Base-by-base conservation (phyloP, 257 asterid genomes). In the Solanum gandarillasii region DNA sequence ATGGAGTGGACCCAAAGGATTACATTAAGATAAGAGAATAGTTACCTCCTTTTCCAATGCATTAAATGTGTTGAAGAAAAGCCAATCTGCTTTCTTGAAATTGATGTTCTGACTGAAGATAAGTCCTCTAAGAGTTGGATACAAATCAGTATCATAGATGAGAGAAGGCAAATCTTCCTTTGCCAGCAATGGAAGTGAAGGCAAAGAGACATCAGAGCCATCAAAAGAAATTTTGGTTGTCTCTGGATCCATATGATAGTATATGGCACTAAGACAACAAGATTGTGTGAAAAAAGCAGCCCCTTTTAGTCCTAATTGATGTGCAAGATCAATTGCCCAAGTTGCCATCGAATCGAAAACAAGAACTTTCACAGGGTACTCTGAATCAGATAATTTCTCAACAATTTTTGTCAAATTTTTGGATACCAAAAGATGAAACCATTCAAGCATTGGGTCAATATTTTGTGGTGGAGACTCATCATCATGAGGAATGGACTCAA, bases 241-340 rank as follows among this genome's bases (percentile, higher is more conserved):
- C 58, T 92, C 94, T 12, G 62, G 84, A 21, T 87, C 86, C 85
- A 92, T 5, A 76, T 93, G 94, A 74, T 91, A 90, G 76, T 89
- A 91, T 0, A 94, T 52, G 0, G 93, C 90, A 4, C 88, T 83
- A 3, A 94, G 91, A 11, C 86, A 89, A 48, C 93, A 86, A 1
- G 93, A 35, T 82, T 94, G 94, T 12, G 94, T 93, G 90, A 89
- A 89, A 81, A 91, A 91, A 13, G 90, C 89, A 82, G 90, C 92
- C 12, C 87, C 92, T 74, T 79, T 86, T 14, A 90, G 34, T 12
- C 93, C 92, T 20, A 87, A 25, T 3, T 25, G 73, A 46, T 90
- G 90, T 23, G 86, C 89, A 7, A 88, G 46, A 25, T 88, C 91
- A 74, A 88, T 35, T 21, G 58, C 87, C 91, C 92, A 88, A 1